phyloP scores from a whole-genome alignment of 2,329 filamentous ascomycete species.

The Orbilia brochopaga region DNA sequence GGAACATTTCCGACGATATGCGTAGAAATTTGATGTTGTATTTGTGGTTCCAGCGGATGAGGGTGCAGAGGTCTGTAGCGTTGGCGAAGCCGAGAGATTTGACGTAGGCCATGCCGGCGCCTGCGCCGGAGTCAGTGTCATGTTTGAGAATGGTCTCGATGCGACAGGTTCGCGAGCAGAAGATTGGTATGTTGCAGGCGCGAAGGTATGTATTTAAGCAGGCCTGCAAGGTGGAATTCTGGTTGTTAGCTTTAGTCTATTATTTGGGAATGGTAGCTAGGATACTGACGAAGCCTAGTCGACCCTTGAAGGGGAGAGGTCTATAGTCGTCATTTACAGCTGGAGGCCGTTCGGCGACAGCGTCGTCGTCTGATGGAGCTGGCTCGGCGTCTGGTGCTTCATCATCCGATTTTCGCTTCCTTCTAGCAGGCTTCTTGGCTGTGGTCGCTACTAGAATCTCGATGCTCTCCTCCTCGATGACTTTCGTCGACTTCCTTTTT shows the following conservation, averaged over 20 bases:
- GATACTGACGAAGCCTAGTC: slow-evolving; percentile 78
- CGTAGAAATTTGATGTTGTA: slow-evolving; percentile 93
- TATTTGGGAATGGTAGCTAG: background rate
- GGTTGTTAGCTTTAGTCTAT: slow-evolving; percentile 22
- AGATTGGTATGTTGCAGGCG: slow-evolving; percentile 79
- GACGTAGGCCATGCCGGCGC: slow-evolving; percentile 69
- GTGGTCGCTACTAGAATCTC: background rate
- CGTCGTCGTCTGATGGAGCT: slow-evolving; percentile 1
- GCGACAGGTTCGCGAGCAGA: slow-evolving; percentile 87
- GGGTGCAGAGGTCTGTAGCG: slow-evolving; percentile 79
- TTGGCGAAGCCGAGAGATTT: slow-evolving; percentile 81
- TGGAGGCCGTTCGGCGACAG: slow-evolving; percentile 66
- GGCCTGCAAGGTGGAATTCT: slow-evolving; percentile 63
- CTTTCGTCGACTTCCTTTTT: background rate
- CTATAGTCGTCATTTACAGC: slow-evolving; percentile 82
- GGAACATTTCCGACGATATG: slow-evolving; percentile 94
- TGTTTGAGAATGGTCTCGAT: slow-evolving; percentile 90
- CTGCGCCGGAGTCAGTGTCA: slow-evolving; percentile 59
- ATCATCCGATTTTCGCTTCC: slow-evolving; percentile 18
- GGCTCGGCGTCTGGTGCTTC: slow-evolving; percentile 12
- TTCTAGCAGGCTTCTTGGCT: slow-evolving; percentile 4
- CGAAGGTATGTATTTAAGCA: slow-evolving; percentile 93
- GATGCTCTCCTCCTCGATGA: background rate
- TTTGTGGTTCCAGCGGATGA: slow-evolving; percentile 88
- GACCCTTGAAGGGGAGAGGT: slow-evolving; percentile 87